Conservation (phyloP, 306 rosid species). For the Fragaria ananassa region DNA sequence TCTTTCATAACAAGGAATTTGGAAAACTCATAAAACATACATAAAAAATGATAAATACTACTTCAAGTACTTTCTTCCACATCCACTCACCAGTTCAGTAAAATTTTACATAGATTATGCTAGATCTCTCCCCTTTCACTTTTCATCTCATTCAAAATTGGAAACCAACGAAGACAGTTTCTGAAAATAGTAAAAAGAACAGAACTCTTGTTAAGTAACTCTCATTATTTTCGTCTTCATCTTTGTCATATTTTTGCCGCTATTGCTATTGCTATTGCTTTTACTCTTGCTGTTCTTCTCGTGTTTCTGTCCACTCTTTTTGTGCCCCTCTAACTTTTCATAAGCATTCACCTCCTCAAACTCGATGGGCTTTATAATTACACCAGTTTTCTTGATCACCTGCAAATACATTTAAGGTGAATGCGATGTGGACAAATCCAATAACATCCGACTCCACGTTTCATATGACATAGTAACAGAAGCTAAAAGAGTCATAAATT, state of each 20-base stretch:
- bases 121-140: not conserved
- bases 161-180: not conserved
- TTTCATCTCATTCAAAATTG: not conserved
- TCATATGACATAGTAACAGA: not conserved
- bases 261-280: slow-evolving; percentile 24
- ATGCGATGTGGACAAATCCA: not conserved
- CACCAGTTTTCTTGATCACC: slow-evolving; percentile 85
- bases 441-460: not conserved
- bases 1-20: too few relatives aligned
- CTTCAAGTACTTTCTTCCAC: too few relatives aligned
- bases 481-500: not conserved
- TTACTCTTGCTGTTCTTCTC: slow-evolving; percentile 32
- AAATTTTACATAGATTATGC: too few relatives aligned
- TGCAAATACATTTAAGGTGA: slow-evolving; percentile 28
- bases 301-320: slow-evolving; percentile 41
- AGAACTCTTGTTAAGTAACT: not conserved
- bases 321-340: slow-evolving; percentile 39
- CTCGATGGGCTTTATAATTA: slow-evolving; percentile 68
- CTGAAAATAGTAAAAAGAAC: not conserved
- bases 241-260: slow-evolving; percentile 39
- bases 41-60: too few relatives aligned
- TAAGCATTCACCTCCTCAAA: slow-evolving; percentile 67
- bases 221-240: slow-evolving; percentile 14
- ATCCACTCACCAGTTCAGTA: too few relatives aligned
- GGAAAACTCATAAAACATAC: too few relatives aligned